Base-by-base conservation (phyloP, 225 moss, liverwort and hornwort genomes). In the Physcomitrium patens region DNA sequence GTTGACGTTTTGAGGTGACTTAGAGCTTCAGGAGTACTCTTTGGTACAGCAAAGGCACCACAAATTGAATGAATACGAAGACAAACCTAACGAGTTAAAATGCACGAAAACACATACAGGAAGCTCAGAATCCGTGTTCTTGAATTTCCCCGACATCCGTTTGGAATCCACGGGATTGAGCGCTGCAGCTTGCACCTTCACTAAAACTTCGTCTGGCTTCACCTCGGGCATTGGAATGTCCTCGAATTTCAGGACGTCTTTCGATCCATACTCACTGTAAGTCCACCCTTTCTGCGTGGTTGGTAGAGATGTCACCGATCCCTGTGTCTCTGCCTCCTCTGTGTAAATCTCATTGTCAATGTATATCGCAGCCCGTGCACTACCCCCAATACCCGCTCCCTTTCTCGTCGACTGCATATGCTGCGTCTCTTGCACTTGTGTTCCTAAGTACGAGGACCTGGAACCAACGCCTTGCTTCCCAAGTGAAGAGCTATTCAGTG, bases 81-180 rank as follows among this genome's bases (percentile, higher is more conserved):
- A 61, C 16, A 44, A 9, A 65, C 20, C n/a, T 27, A 63, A 44
- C 23, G 45, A 50, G 10, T 5, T 66, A 51, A 64, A 56, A 75
- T 49, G 8, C 14, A 44, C 10, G 42, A 75, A 46, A 65, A 65
- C 19, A 81, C 88, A 37, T 76, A 92, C 93, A 48, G 94, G 94
- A 17, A 94, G 84, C 12, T 74, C 65, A 31, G 94, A 87, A 69
- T 94, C 94, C 12, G 76, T 22, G 28, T 20, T 48, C 68, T 89
- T 77, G 45, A 94, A 84, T 48, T 89, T 89, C 15, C 94, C 96
- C 27, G 60, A 1, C 6, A 80, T 86, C 23, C 94, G 83, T 77
- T 86, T 92, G 19, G 0, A 67, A 69, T 94, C 96, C 74, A 93
- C 87, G 50, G 93, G 93, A 51, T 95, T 95, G 64, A 96, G 75